Base-by-base conservation (phyloP, 2,329 filamentous ascomycete species). In the Emmonsiellopsis sp. region DNA sequence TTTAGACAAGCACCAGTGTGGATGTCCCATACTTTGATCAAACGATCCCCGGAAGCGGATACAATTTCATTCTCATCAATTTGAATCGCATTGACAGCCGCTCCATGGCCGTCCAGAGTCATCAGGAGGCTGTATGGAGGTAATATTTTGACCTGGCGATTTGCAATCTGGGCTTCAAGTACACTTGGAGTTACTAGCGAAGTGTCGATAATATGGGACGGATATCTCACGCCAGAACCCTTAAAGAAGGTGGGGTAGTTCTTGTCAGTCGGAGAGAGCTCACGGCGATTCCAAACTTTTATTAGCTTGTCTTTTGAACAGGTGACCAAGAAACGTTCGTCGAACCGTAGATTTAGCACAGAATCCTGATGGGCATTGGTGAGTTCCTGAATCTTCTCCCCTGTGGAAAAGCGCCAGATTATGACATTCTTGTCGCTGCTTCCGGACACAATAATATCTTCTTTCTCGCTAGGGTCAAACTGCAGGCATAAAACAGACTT, bases 291-390 rank as follows among this genome's bases (percentile, higher is more conserved):
- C 81, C 95, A 98, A 15, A 98, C 84, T 70, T 96, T 96, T 76
- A 98, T 95, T 0, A 86, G 86, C 69, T 91, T 94, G 70, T 98
- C 93, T 68, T 98, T 98, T 48, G 92, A 97, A 64, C 93, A 97
- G 0, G 93, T 98, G 10, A 97, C 89, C 3, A 98, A 78, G 58
- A 94, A 94, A 7, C 89, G 82, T 59, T 89, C 85, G 65, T 97
- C 91, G 61, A 97, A 98, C 57, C 88, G 83, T 54, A 98, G 83
- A 64, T 97, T 97, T 13, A 98, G 76, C 0, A 98, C 91, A 0
- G 92, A 95, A 69, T 98, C 93, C 32, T 78, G 76, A 67, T 98
- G 93, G 0, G 92, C 92, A 44, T 82, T 78, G 1, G 77, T 77
- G 34, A 97, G 81, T 54, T 83, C 83, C 63, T 91, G 87, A 10